These are phyloP conservation scores for Brasilioporus rufonigricans DNA, from an alignment of 768 basidiomycete species.

Conservation along the genomic window DNA sequence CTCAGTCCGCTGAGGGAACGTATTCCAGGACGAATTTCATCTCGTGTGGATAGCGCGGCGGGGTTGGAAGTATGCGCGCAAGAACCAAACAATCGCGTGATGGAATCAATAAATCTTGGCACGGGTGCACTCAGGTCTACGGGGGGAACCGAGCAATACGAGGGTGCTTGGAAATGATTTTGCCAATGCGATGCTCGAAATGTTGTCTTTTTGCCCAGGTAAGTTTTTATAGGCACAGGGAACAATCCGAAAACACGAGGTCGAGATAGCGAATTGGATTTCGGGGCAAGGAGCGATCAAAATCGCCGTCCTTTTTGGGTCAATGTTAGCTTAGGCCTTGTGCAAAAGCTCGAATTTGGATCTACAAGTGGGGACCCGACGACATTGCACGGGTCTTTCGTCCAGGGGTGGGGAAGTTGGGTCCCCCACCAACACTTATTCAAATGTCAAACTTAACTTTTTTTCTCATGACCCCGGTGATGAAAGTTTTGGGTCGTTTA, in stretches of 20 bases:
- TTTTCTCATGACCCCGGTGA: neutral
- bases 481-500: neutral
- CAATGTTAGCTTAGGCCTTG: neutral
- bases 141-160: neutral
- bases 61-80: neutral
- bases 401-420: no score
- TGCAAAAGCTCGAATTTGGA: neutral
- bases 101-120: constrained; percentile 2
- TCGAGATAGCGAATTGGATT: constrained; percentile 12
- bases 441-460: constrained; percentile 4
- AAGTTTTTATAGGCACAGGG: neutral
- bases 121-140: neutral
- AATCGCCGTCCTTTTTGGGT: neutral
- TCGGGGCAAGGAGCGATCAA: neutral
- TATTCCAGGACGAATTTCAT: constrained; percentile 1
- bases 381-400: neutral
- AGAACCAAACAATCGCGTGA: neutral
- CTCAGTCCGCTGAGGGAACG: constrained; percentile 7
- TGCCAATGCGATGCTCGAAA: neutral
- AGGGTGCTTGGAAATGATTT: neutral
- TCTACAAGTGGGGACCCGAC: neutral
- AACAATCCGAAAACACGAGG: constrained; percentile 10
- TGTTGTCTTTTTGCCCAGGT: neutral
- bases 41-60: constrained; percentile 3
- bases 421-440: neutral